These are phyloP conservation scores for Beauveria sp. DNA, from an alignment of 2,329 filamentous ascomycete species.

Conservation along the genomic window DNA sequence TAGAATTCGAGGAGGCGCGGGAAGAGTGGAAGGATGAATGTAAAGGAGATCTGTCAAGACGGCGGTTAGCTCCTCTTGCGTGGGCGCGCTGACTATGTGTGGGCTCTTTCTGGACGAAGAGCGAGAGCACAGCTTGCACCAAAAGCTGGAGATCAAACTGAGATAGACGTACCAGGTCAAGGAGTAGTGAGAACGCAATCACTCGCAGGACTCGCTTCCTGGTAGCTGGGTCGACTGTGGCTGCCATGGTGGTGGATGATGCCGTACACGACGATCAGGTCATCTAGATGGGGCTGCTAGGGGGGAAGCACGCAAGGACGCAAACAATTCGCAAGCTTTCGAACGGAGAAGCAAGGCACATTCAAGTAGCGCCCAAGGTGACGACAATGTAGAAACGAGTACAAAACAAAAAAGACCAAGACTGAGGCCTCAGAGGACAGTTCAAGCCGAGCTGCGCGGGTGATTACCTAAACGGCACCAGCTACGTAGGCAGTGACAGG, in stretches of 20 bases:
- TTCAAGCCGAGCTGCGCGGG: no score
- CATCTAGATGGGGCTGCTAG: neutral
- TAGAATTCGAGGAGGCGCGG: slow-evolving; percentile 95
- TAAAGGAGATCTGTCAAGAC: slow-evolving; percentile 76
- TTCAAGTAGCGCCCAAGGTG: no score
- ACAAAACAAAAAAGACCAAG: no score
- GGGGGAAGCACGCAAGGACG: neutral
- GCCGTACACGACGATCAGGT: neutral
- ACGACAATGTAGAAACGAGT: no score
- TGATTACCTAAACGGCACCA: no score
- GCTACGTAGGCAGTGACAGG: neutral
- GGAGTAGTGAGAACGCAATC: slow-evolving; percentile 78
- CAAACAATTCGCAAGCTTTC: no score
- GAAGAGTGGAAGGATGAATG: slow-evolving; percentile 94
- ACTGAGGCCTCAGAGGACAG: no score
- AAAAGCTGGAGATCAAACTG: neutral
- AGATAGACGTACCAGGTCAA: slow-evolving; percentile 66
- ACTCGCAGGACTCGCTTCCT: slow-evolving; percentile 80
- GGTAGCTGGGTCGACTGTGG: slow-evolving; percentile 39
- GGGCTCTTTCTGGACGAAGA: no score
- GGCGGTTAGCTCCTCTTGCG: slow-evolving; percentile 2
- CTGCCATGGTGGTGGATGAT: slow-evolving; percentile 27
- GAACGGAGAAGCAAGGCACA: no score
- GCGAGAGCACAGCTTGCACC: neutral
- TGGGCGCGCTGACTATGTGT: no score